phyloP scores from a whole-genome alignment of 345 rosid species.

The Orychophragmus violaceus region DNA sequence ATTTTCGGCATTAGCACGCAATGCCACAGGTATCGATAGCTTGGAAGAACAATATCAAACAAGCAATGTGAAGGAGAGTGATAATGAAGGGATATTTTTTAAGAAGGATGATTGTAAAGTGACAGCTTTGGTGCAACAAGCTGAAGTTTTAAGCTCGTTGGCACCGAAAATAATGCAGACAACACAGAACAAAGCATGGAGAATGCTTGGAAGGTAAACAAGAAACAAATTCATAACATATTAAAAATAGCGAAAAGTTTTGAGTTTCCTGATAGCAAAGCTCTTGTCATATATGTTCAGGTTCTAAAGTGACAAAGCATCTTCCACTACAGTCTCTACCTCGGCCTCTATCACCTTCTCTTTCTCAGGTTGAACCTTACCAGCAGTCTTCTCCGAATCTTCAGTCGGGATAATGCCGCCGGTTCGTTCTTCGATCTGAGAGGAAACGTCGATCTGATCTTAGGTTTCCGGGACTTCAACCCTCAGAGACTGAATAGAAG shows the following conservation, averaged over 20 bases:
- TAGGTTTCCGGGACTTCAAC: too few relatives aligned
- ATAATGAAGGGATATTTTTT: constrained; percentile 60
- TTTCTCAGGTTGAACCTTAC: too few relatives aligned
- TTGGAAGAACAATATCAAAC: constrained; percentile 30
- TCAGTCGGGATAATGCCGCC: too few relatives aligned
- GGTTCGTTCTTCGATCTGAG: too few relatives aligned
- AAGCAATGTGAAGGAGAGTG: constrained; percentile 38
- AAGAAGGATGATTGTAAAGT: constrained; percentile 77
- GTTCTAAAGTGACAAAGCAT: too few relatives aligned
- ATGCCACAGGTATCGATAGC: constrained; percentile 35
- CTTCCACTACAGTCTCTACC: too few relatives aligned
- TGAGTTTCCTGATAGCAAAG: neutral
- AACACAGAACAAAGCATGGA: constrained; percentile 71
- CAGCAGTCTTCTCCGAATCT: too few relatives aligned
- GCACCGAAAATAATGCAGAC: constrained; percentile 63
- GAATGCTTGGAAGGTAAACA: constrained; percentile 80
- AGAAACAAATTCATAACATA: neutral
- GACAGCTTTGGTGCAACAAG: constrained; percentile 80
- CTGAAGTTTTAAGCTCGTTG: constrained; percentile 75
- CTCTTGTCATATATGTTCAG: constrained; percentile 39
- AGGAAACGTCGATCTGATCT: too few relatives aligned
- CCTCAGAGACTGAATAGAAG: too few relatives aligned
- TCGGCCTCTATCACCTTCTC: too few relatives aligned
- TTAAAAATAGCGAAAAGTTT: neutral
- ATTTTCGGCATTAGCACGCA: constrained; percentile 54